Conservation (phyloP, 768 basidiomycete species). For the Phallus indusiatus region DNA sequence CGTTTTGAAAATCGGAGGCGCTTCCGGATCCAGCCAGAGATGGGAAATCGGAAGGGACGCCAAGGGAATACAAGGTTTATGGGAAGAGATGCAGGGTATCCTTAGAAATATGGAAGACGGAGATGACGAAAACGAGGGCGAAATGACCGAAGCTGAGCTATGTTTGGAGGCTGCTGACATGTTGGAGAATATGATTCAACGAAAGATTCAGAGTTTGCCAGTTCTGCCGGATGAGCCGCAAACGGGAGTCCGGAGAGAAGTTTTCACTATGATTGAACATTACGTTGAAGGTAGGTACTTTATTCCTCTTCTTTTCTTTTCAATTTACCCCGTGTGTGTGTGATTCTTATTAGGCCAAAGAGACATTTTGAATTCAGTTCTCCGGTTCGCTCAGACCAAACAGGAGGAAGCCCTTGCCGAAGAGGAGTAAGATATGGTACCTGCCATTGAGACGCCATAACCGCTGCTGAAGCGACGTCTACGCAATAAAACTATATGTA, state of each 20-base stretch:
- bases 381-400: constrained; percentile 39
- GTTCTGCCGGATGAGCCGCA: constrained; percentile 15
- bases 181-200: constrained; percentile 58
- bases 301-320: background rate
- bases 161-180: constrained; percentile 59
- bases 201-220: constrained; percentile 43
- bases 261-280: constrained; percentile 53
- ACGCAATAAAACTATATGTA: too few species aligned
- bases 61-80: constrained; percentile 45
- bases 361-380: constrained; percentile 44
- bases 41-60: constrained; percentile 60
- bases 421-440: background rate
- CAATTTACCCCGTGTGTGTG: background rate
- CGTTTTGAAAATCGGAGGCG: constrained; percentile 63
- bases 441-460: too few species aligned
- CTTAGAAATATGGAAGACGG: constrained; percentile 19
- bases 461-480: too few species aligned
- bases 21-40: constrained; percentile 24
- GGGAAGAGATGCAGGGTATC: constrained; percentile 41
- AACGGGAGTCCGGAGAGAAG: constrained; percentile 38
- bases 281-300: constrained; percentile 51
- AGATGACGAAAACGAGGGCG: constrained; percentile 20
- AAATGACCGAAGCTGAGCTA: constrained; percentile 38
- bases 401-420: background rate
- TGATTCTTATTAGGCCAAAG: constrained; percentile 37